Percentiles rank a stretch among this genome's conserved stretches.
These are phyloP conservation scores for Cordyceps tenuipes DNA, from an alignment of 2,329 filamentous ascomycete species.

Conservation along the genomic window DNA sequence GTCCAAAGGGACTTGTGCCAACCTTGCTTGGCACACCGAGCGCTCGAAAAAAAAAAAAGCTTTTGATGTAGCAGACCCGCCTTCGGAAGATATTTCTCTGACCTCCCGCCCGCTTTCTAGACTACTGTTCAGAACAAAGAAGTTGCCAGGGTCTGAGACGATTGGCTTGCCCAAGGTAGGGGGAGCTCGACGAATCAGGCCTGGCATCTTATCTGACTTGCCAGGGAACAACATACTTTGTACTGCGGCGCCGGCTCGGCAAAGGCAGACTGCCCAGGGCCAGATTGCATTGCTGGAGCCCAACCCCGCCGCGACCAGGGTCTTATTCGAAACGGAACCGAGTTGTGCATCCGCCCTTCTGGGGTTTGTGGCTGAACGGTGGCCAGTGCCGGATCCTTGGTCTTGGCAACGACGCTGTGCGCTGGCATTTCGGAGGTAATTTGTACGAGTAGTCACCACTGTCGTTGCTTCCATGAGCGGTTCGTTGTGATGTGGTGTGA, in stretches of 20 bases:
- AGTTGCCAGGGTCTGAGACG: not conserved
- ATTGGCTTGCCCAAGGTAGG: not conserved
- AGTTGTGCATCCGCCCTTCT: not conserved
- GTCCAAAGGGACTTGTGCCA: not conserved
- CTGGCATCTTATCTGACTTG: not conserved
- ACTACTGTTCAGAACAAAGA: not conserved
- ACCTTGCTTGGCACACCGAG: not conserved
- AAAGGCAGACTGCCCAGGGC: not conserved
- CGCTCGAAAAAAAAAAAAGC: not conserved
- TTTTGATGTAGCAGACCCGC: not conserved
- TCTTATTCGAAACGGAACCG: not conserved
- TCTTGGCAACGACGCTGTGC: slow-evolving; percentile 10
- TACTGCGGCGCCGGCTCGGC: slow-evolving; percentile 10
- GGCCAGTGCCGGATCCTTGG: slow-evolving; percentile 7
- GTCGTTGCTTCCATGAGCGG: not conserved
- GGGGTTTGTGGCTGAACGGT: slow-evolving; percentile 8
- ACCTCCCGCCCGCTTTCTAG: not conserved
- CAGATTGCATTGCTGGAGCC: slow-evolving; percentile 10
- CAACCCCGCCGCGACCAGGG: slow-evolving; percentile 1
- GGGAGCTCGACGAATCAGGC: not conserved
- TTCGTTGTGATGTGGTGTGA: not conserved
- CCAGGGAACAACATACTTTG: not conserved
- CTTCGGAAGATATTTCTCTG: not conserved
- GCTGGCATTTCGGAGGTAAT: not conserved
- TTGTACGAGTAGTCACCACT: too few relatives aligned